phyloP scores from a whole-genome alignment of 768 basidiomycete species.

The Punctularia strigosozonata region DNA sequence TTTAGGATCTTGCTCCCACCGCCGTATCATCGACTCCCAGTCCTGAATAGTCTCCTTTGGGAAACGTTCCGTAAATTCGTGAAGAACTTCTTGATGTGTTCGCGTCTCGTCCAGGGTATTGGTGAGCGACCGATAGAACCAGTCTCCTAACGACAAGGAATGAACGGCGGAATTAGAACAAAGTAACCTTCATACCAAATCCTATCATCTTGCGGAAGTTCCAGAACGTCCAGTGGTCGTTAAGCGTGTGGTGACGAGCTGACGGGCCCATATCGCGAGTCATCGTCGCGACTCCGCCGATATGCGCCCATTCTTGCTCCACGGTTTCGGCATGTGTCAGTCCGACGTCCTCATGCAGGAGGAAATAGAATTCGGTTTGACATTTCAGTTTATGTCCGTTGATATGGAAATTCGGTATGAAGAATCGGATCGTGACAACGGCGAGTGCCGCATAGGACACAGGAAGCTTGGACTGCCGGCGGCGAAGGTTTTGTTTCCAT shows the following conservation, averaged over 20 bases:
- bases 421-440: too few relatives aligned
- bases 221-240: slow-evolving; percentile 16
- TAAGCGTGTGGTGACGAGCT: slow-evolving; percentile 3
- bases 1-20: slow-evolving; percentile 4
- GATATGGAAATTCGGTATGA: slow-evolving; percentile 22
- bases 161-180: too few relatives aligned
- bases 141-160: too few relatives aligned
- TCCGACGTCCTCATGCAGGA: slow-evolving; percentile 14
- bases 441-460: too few relatives aligned
- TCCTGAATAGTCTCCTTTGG: background rate
- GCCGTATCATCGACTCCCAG: slow-evolving; percentile 4
- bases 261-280: slow-evolving; percentile 9
- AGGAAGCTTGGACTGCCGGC: too few relatives aligned
- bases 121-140: too few relatives aligned
- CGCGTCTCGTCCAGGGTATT: too few relatives aligned
- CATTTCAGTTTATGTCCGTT: slow-evolving; percentile 14
- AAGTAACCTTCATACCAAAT: too few relatives aligned
- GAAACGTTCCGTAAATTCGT: background rate
- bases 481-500: slow-evolving; percentile 14
- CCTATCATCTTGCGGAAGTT: too few relatives aligned
- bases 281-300: slow-evolving; percentile 4
- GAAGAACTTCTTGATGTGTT: slow-evolving; percentile 9
- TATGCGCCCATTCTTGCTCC: slow-evolving; percentile 11
- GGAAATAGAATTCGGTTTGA: slow-evolving; percentile 18
- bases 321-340: slow-evolving; percentile 15